Percentiles rank a stretch among this genome's conserved stretches.
phyloP scores from a whole-genome alignment of 1,139 yeast species.

The Hansenula lynferdii region DNA sequence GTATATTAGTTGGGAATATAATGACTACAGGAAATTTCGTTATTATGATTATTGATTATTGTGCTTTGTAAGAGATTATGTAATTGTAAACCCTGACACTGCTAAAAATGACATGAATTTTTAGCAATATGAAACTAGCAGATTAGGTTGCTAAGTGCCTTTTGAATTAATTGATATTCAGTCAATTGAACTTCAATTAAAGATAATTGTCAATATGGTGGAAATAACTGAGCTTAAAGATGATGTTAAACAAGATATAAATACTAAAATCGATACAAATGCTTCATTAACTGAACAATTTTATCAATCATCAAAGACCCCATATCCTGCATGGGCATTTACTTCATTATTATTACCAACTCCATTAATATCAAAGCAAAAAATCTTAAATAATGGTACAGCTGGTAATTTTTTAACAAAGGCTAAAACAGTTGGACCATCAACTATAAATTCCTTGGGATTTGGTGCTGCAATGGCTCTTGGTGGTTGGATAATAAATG shows the following conservation, averaged over 20 bases:
- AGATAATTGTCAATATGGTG: constrained; percentile 10
- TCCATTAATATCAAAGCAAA: constrained; percentile 33
- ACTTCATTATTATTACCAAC: constrained; percentile 38
- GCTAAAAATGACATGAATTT: too few species aligned
- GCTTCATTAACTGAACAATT: constrained; percentile 19
- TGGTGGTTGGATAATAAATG: constrained; percentile 79
- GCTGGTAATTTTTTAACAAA: constrained; percentile 4
- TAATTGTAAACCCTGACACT: background rate
- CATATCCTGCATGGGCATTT: constrained; percentile 49
- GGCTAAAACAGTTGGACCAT: constrained; percentile 34
- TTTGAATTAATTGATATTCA: too few species aligned
- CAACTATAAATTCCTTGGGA: constrained; percentile 38
- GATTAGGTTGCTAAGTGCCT: too few species aligned
- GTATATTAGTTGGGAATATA: constrained; percentile 15
- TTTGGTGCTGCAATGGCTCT: constrained; percentile 71
- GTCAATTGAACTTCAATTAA: background rate
- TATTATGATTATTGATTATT: too few species aligned
- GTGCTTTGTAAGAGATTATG: background rate
- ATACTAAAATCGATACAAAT: constrained; percentile 6
- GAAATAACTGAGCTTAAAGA: constrained; percentile 19
- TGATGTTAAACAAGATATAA: constrained; percentile 9
- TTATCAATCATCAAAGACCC: constrained; percentile 38
- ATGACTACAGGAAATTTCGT: background rate
- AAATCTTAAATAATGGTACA: constrained; percentile 9
- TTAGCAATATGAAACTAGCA: too few species aligned